These are phyloP conservation scores for Botryotinia convoluta DNA, from an alignment of 2,329 filamentous ascomycete genomes.

Conservation along the genomic window DNA sequence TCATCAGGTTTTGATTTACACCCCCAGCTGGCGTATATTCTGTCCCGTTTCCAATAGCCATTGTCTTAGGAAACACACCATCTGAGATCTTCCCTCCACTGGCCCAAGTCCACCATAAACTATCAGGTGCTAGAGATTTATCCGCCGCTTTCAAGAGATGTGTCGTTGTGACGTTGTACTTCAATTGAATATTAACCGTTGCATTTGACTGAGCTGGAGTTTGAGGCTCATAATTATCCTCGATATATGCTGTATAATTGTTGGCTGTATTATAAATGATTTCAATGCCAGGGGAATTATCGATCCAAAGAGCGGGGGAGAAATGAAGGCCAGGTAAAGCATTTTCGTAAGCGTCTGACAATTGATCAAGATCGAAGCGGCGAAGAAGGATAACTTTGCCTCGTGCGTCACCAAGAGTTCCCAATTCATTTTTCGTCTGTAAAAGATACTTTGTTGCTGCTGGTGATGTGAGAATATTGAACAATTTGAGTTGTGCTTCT, in stretches of 20 bases:
- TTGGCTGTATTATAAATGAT: constrained; percentile 43
- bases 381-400: constrained; percentile 84
- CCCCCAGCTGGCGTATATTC: constrained; percentile 42
- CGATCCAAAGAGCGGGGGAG: constrained; percentile 44
- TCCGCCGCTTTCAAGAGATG: constrained; percentile 43
- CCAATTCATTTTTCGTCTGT: constrained; percentile 40
- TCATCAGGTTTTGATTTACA: constrained; percentile 46
- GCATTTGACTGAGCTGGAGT: constrained; percentile 37
- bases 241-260: constrained; percentile 46
- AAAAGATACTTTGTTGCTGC: constrained; percentile 44
- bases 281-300: constrained; percentile 43
- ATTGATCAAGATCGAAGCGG: constrained; percentile 63
- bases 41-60: constrained; percentile 46
- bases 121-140: constrained; percentile 34
- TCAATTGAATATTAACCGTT: constrained; percentile 43
- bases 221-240: constrained; percentile 48
- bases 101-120: constrained; percentile 49
- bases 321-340: constrained; percentile 48
- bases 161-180: constrained; percentile 44
- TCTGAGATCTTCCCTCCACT: constrained; percentile 44
- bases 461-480: constrained; percentile 41
- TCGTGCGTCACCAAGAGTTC: constrained; percentile 68
- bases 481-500: constrained; percentile 42
- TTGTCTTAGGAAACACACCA: constrained; percentile 44
- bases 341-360: constrained; percentile 39